These are phyloP conservation scores for Corylus heterophylla DNA, from an alignment of 306 rosid species.

Conservation along the genomic window DNA sequence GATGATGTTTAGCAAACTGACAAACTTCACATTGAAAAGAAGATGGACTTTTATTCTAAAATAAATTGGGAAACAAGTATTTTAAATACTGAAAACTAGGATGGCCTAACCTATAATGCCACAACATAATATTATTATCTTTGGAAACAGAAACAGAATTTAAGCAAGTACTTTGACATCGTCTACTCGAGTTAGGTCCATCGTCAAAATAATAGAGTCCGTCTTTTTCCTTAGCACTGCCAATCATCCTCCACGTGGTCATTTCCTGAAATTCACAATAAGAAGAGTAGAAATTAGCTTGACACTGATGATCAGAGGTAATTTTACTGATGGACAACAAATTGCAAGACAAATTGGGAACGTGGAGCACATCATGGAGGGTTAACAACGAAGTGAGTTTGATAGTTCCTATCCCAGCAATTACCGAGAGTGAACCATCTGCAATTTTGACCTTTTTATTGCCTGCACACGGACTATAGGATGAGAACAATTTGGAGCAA, in stretches of 20 bases:
- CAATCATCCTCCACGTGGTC: slow-evolving; percentile 10
- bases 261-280: slow-evolving; percentile 6
- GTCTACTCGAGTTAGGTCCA: background rate
- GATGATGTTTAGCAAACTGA: too few relatives aligned
- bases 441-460: background rate
- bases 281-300: background rate
- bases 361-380: background rate
- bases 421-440: background rate
- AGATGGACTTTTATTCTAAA: too few relatives aligned
- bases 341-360: background rate
- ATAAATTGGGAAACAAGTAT: background rate
- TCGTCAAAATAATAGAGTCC: slow-evolving; percentile 4
- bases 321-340: slow-evolving; percentile 1
- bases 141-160: background rate
- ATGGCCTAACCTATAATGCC: slow-evolving; percentile 1
- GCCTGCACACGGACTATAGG: background rate
- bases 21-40: too few relatives aligned
- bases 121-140: background rate
- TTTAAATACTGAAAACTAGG: slow-evolving; percentile 6
- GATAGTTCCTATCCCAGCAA: background rate
- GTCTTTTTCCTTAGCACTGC: slow-evolving; percentile 4
- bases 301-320: background rate
- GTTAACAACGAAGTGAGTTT: background rate
- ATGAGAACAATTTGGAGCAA: background rate
- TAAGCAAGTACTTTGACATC: background rate